A percentile compares a stretch with the other conserved stretches of the same genome.
phyloP scores from a whole-genome alignment of 805 yeast genomes.

The Wickerhamiella shivajii region DNA sequence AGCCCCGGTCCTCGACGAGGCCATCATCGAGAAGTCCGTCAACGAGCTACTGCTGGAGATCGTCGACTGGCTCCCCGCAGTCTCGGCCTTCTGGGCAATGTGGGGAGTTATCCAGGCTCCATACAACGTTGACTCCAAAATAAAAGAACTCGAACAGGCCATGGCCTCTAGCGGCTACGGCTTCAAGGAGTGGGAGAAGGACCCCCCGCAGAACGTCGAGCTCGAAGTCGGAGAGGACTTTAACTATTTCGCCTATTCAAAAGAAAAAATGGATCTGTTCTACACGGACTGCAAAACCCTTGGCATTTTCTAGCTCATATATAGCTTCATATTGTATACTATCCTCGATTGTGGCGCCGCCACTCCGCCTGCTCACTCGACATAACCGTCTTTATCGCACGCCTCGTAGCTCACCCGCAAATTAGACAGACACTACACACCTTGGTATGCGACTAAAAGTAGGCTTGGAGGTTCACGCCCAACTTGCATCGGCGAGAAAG shows the following conservation, averaged over 20 bases:
- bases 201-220: conserved; percentile 13
- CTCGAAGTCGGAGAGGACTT: conserved; percentile 31
- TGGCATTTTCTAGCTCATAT: not conserved
- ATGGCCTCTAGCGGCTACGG: conserved; percentile 20
- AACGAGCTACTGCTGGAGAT: conserved; percentile 48
- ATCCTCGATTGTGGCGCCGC: too few species aligned
- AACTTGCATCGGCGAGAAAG: conserved; percentile 56
- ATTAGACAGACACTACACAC: too few species aligned
- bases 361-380: too few species aligned
- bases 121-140: conserved; percentile 22
- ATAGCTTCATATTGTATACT: too few species aligned
- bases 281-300: conserved; percentile 46
- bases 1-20: conserved; percentile 22
- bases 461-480: conserved; percentile 91
- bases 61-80: conserved; percentile 67
- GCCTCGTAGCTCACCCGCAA: too few species aligned
- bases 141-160: conserved; percentile 1
- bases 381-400: too few species aligned
- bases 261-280: conserved; percentile 56
- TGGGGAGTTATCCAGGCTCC: conserved; percentile 88
- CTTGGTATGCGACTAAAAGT: conserved; percentile 38
- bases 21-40: conserved; percentile 31
- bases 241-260: conserved; percentile 61
- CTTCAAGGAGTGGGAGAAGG: conserved; percentile 25
- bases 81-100: conserved; percentile 65